Evolutionary conservation across 805 yeast genomes (phyloP).

Genomic region (Wickerhamiella australiensis): DNA sequence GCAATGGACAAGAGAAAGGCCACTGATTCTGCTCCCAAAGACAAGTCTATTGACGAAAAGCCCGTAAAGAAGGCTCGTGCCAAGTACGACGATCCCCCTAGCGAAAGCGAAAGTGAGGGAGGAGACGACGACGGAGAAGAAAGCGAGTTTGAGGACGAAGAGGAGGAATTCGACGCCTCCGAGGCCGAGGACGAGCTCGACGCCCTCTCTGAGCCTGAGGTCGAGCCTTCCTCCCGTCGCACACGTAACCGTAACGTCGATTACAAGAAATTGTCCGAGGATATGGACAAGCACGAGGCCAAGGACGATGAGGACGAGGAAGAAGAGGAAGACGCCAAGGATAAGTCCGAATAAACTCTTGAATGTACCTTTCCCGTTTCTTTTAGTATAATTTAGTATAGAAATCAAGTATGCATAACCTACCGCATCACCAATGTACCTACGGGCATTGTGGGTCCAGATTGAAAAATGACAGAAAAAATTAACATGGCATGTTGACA

Average conservation of each 20-base stretch:
- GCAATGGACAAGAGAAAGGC: conserved; percentile 11
- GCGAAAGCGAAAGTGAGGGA: conserved; percentile 14
- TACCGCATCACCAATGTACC: neutral
- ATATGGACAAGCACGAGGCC: conserved; percentile 41
- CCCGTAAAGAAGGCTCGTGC: conserved; percentile 27
- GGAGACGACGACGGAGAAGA: conserved; percentile 45
- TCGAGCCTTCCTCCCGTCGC: conserved; percentile 68
- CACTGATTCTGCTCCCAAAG: conserved; percentile 16
- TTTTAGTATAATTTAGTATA: neutral
- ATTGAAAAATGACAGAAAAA: too few relatives aligned
- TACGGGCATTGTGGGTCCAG: neutral
- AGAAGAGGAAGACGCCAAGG: conserved; percentile 32
- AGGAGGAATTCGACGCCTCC: conserved; percentile 24
- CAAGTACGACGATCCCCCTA: conserved; percentile 35
- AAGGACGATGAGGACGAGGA: conserved; percentile 37
- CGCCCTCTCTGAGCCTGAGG: conserved; percentile 57
- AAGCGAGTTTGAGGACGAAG: conserved; percentile 48
- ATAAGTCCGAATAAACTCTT: neutral
- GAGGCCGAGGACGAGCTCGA: conserved; percentile 16
- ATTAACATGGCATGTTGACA: too few relatives aligned
- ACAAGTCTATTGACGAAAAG: conserved; percentile 14
- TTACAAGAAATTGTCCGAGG: conserved; percentile 66
- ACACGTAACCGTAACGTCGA: conserved; percentile 62
- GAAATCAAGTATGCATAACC: neutral
- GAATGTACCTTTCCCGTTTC: neutral